These are phyloP conservation scores for Thuidium tamariscinum DNA, from an alignment of 225 moss, liverwort and hornwort genomes.

Conservation along the genomic window DNA sequence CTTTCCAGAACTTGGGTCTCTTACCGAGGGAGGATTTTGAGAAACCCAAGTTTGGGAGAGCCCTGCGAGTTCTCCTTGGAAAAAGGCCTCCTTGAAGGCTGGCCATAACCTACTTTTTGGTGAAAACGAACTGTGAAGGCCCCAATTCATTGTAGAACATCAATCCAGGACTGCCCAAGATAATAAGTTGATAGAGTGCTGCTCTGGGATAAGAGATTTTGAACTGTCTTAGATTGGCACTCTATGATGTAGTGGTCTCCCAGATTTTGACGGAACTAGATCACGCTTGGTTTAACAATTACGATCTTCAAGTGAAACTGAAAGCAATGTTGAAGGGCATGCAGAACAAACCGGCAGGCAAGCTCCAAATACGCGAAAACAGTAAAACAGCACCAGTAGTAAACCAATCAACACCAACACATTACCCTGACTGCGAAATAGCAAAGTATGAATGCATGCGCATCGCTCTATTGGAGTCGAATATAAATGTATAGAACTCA, in stretches of 20 bases:
- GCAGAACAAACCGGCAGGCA: background rate
- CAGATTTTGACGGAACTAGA: too few species aligned
- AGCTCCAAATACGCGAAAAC: background rate
- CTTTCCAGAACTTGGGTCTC: too few species aligned
- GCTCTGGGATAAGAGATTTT: background rate
- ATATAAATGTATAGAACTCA: constrained; percentile 52
- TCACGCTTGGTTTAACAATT: background rate
- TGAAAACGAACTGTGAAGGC: too few species aligned
- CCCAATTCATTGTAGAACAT: too few species aligned
- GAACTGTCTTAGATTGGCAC: background rate
- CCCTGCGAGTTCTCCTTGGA: too few species aligned
- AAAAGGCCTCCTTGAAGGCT: too few species aligned
- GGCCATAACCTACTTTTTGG: too few species aligned
- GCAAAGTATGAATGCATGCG: constrained; percentile 31
- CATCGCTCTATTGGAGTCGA: constrained; percentile 40
- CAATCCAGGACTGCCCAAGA: too few species aligned
- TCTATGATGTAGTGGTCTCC: background rate
- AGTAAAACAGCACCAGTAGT: background rate
- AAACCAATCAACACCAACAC: background rate
- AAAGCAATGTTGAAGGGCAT: background rate
- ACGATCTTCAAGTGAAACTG: background rate
- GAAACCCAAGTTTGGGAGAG: too few species aligned
- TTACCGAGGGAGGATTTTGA: too few species aligned
- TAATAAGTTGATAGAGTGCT: background rate
- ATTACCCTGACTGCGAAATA: background rate